phyloP scores from a whole-genome alignment of 768 basidiomycete species.

The Rhodotorula diobovata region DNA sequence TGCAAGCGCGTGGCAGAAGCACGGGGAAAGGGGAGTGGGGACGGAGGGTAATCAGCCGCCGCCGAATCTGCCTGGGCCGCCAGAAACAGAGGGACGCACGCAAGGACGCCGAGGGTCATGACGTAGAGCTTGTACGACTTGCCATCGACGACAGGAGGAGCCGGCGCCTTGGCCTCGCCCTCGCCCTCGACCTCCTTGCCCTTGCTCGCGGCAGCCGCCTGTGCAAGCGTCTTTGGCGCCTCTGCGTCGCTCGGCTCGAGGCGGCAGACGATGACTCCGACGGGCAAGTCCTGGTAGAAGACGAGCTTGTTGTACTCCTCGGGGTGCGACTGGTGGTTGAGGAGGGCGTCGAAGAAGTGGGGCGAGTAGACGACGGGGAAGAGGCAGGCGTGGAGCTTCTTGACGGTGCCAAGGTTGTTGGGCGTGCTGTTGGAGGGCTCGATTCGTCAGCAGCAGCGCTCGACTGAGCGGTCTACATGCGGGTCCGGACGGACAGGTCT shows the following conservation, averaged over 20 bases:
- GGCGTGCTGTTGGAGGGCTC: slow-evolving; percentile 40
- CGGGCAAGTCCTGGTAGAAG: slow-evolving; percentile 87
- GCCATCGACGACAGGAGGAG: background rate
- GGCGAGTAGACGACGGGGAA: slow-evolving; percentile 87
- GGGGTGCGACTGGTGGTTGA: slow-evolving; percentile 53
- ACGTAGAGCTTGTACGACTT: slow-evolving; percentile 57
- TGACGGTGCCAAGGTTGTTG: slow-evolving; percentile 78
- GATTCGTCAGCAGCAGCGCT: background rate
- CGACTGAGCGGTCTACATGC: background rate
- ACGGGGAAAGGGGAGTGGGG: background rate
- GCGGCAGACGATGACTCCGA: slow-evolving; percentile 81
- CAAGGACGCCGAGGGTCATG: slow-evolving; percentile 88
- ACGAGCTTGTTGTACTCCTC: slow-evolving; percentile 88
- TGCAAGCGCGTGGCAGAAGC: background rate
- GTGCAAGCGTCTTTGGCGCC: slow-evolving; percentile 48
- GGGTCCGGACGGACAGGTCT: slow-evolving; percentile 27
- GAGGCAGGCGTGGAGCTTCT: slow-evolving; percentile 58
- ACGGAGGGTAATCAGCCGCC: no score
- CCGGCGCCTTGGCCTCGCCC: background rate
- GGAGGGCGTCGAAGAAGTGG: slow-evolving; percentile 76
- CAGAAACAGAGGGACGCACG: slow-evolving; percentile 48
- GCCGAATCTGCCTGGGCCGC: no score
- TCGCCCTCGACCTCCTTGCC: background rate
- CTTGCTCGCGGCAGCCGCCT: slow-evolving; percentile 47
- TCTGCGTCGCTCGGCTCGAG: slow-evolving; percentile 55